Percentiles rank a stretch among this genome's conserved stretches.
phyloP scores from a whole-genome alignment of 345 rosid genomes.

The Brassica incana region DNA sequence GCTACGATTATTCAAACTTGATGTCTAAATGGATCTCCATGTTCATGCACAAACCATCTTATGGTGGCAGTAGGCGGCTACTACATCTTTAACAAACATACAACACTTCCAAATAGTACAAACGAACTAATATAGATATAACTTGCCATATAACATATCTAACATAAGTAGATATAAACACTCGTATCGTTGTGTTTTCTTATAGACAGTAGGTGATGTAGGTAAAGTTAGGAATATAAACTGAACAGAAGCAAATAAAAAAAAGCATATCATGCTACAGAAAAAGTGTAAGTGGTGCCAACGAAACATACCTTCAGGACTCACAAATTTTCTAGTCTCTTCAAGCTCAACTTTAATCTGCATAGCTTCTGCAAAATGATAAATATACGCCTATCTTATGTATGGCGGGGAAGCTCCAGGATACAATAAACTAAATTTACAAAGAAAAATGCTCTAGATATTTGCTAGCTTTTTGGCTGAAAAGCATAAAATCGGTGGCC shows the following conservation, averaged over 20 bases:
- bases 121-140: background rate
- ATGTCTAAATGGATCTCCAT: slow-evolving; percentile 24
- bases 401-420: slow-evolving; percentile 11
- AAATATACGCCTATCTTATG: slow-evolving; percentile 18
- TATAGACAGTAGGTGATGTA: slow-evolving; percentile 5
- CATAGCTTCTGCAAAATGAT: slow-evolving; percentile 63
- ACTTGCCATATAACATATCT: slow-evolving; percentile 4
- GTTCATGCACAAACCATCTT: slow-evolving; percentile 21
- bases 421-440: slow-evolving; percentile 13
- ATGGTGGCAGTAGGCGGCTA: slow-evolving; percentile 19
- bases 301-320: slow-evolving; percentile 57
- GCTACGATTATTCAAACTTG: slow-evolving; percentile 22
- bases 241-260: slow-evolving; percentile 20
- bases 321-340: slow-evolving; percentile 50
- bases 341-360: slow-evolving; percentile 58
- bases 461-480: background rate
- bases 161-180: slow-evolving; percentile 5
- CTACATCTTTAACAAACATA: slow-evolving; percentile 15
- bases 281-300: slow-evolving; percentile 25
- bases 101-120: slow-evolving; percentile 5
- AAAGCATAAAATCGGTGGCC: slow-evolving; percentile 14
- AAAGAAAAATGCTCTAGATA: slow-evolving; percentile 10
- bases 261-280: slow-evolving; percentile 21
- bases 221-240: slow-evolving; percentile 9
- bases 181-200: slow-evolving; percentile 2